Evolutionary conservation across 495 filamentous ascomycete species (phyloP), one percentile per base, ranked within the genome.

Genomic region (Daldinia concentrica): DNA sequence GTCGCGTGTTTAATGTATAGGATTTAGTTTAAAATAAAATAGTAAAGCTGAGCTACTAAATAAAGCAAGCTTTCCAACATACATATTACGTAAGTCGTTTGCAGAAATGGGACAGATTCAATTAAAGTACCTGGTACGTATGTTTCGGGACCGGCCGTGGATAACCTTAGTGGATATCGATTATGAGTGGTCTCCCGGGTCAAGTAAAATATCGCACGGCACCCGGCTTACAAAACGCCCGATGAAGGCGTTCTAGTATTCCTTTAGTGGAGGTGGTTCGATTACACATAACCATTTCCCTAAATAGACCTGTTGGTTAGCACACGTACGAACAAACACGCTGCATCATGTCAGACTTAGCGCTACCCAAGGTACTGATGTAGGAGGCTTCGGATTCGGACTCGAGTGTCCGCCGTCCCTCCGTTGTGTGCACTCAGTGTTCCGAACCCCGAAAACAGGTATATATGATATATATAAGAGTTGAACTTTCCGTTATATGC

Each of bases 371-470:
- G 17, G 7, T 24, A 24, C 43, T 57, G 19, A 64, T 43, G 61
- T 66, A 61, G 9, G 26, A 58, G 51, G 30, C 29, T 41, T 63
- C 54, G 64, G 65, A 58, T 61, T 67, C 69, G 65, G 69, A 67
- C 69, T 63, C 52, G 64, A 9, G 45, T 43, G 50, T 39, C 55
- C 27, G 51, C 64, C 63, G 63, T 57, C 26, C 22, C 29, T 54
- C 62, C 58, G 57, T 45, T 1, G 26, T 24, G 4, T 34, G 17
- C 36, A n/a, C n/a, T 15, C 2, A 27, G 36, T 58, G 14, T 15
- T 58, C 60, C 69, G 65, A 68, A 64, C 57, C 34, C 60, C 64
- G 64, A 60, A 3, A 6, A n/a, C 3, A 36, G 32, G 11, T 36
- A 36, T 51, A 48, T 51, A 48, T 36, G 9, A 36, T 48, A 48